Evolutionary conservation across 345 rosid genomes (phyloP).

Genomic region (Pistacia vera): DNA sequence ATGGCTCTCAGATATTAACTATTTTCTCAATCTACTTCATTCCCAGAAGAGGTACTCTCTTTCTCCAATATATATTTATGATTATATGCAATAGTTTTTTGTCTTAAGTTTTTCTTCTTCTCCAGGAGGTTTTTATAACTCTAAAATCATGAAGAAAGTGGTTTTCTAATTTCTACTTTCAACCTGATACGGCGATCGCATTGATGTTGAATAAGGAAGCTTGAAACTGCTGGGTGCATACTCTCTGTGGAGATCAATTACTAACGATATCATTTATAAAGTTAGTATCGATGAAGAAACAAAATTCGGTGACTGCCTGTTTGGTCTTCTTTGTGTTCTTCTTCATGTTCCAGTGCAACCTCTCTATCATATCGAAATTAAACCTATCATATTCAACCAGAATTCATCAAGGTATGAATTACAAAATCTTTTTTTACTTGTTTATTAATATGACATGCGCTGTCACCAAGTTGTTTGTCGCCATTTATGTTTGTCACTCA

Average conservation of each 20-base stretch:
- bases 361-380: neutral
- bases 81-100: too few relatives aligned
- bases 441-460: neutral
- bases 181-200: too few relatives aligned
- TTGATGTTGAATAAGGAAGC: neutral
- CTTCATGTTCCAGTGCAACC: neutral
- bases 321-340: conserved; percentile 3
- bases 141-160: too few relatives aligned
- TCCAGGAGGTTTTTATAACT: too few relatives aligned
- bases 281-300: conserved; percentile 15
- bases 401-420: conserved; percentile 12
- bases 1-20: too few relatives aligned
- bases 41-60: neutral
- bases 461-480: neutral
- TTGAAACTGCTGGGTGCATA: neutral
- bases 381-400: neutral
- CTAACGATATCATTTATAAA: too few relatives aligned
- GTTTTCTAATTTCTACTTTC: too few relatives aligned
- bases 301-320: neutral
- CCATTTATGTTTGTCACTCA: too few relatives aligned
- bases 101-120: neutral
- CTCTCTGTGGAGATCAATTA: too few relatives aligned
- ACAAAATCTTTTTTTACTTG: neutral
- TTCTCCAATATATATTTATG: neutral
- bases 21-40: too few relatives aligned